Conservation (phyloP, 2,329 filamentous ascomycete species). For the Xylariaceae sp. region DNA sequence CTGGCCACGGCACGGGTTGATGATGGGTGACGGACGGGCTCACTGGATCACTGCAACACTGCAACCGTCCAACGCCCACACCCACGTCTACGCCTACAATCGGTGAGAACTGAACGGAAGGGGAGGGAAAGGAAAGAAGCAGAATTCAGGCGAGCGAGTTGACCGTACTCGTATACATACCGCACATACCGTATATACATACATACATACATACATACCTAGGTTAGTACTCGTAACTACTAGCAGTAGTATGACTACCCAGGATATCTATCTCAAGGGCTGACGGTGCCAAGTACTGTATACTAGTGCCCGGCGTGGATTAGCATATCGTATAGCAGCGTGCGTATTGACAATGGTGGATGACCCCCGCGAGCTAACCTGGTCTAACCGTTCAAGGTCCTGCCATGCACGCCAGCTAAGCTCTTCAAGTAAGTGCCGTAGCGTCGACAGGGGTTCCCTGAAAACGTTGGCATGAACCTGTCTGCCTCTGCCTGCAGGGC, state of each 20-base stretch:
- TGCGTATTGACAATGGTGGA: background rate
- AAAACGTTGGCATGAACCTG: constrained; percentile 17
- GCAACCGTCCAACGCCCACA: constrained; percentile 11
- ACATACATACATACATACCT: background rate
- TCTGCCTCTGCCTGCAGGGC: too few relatives aligned
- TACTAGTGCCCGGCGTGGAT: background rate
- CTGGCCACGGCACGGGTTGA: too few relatives aligned
- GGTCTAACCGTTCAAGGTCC: too few relatives aligned
- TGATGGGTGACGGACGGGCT: too few relatives aligned
- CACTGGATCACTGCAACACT: constrained; percentile 14
- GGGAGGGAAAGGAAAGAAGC: background rate
- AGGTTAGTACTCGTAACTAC: too few relatives aligned
- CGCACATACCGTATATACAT: too few relatives aligned
- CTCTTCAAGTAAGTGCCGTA: constrained; percentile 28
- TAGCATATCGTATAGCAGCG: background rate
- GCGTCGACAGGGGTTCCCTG: constrained; percentile 13
- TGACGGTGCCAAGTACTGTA: background rate
- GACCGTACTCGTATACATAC: too few relatives aligned
- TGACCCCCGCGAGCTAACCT: constrained; percentile 17
- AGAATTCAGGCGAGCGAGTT: too few relatives aligned
- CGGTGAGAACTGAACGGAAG: background rate
- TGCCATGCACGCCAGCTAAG: constrained; percentile 22
- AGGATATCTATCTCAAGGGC: too few relatives aligned
- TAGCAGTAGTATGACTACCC: too few relatives aligned
- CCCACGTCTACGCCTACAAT: too few relatives aligned